Percentiles rank a stretch among this genome's conserved stretches.
Evolutionary conservation across 2,329 filamentous ascomycete species (phyloP).

Genomic region (Xylaria hypoxylon): DNA sequence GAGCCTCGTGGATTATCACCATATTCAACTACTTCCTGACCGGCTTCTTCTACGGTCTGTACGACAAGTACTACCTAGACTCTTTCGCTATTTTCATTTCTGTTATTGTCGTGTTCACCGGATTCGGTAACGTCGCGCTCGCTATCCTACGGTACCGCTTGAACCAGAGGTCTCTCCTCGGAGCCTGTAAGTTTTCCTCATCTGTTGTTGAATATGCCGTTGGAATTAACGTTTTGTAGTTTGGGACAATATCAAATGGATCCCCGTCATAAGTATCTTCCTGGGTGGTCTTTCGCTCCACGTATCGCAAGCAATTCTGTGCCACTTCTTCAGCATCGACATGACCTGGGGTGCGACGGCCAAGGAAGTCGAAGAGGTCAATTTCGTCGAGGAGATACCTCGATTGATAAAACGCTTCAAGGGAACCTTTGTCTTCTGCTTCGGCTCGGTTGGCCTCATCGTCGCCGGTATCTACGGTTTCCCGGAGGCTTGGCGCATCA

Average conservation of each 20-base stretch:
- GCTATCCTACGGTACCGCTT: conserved; percentile 70
- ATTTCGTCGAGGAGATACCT: conserved; percentile 52
- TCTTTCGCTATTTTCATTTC: conserved; percentile 52
- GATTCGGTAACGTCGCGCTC: conserved; percentile 57
- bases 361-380: conserved; percentile 52
- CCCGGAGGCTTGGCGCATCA: conserved; percentile 64
- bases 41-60: conserved; percentile 70
- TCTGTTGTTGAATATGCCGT: background rate
- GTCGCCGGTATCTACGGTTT: conserved; percentile 48
- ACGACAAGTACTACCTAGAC: conserved; percentile 76
- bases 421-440: conserved; percentile 50
- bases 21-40: conserved; percentile 79
- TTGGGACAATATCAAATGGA: conserved; percentile 66
- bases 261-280: conserved; percentile 57
- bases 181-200: conserved; percentile 52
- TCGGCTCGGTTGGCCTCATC: conserved; percentile 47
- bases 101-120: conserved; percentile 51
- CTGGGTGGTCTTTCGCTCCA: conserved; percentile 58
- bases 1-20: conserved; percentile 79
- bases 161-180: conserved; percentile 61
- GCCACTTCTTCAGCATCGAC: conserved; percentile 57
- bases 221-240: conserved; percentile 49
- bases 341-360: conserved; percentile 55
- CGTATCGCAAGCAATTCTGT: conserved; percentile 55
- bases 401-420: conserved; percentile 50